A percentile compares a stretch with the other conserved stretches of the same genome.
phyloP scores from a whole-genome alignment of 2,329 filamentous ascomycete species.

The Fusarium marasasianum region DNA sequence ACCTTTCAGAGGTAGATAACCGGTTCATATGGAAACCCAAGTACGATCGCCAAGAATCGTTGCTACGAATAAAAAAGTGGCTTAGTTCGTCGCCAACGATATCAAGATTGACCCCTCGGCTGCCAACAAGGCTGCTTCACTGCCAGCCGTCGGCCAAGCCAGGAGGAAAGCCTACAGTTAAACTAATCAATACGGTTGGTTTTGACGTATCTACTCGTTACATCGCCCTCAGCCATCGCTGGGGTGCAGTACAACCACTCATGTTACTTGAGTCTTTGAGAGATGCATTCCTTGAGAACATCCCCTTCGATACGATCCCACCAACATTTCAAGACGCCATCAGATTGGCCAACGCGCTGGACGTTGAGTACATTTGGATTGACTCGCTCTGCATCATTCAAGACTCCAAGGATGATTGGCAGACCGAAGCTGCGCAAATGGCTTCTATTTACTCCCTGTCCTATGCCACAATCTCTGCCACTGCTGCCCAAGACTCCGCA shows the following conservation, averaged over 20 bases:
- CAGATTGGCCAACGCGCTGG: conserved; percentile 3
- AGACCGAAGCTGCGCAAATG: conserved; percentile 27
- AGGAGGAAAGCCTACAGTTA: neutral
- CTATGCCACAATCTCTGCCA: conserved; percentile 26
- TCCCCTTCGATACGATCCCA: conserved; percentile 18
- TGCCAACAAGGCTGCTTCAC: conserved; percentile 27
- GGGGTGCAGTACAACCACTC: conserved; percentile 23
- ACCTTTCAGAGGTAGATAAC: neutral
- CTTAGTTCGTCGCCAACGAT: neutral
- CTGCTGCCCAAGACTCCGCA: conserved; percentile 21
- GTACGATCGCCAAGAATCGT: conserved; percentile 19
- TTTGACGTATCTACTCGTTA: conserved; percentile 13
- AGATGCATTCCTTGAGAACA: neutral
- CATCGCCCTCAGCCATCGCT: conserved; percentile 31
- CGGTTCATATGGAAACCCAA: conserved; percentile 5
- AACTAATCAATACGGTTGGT: neutral
- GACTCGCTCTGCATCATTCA: conserved; percentile 34
- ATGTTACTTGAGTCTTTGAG: neutral
- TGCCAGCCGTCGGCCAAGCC: neutral
- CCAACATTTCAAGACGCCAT: conserved; percentile 31
- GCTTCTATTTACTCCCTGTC: conserved; percentile 32
- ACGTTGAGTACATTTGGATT: conserved; percentile 29
- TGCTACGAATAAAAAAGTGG: conserved; percentile 17
- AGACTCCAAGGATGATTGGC: conserved; percentile 33
- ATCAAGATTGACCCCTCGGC: neutral